Evolutionary conservation across 1,139 yeast genomes (phyloP).

Genomic region (Hyphopichia pseudoburtonii): DNA sequence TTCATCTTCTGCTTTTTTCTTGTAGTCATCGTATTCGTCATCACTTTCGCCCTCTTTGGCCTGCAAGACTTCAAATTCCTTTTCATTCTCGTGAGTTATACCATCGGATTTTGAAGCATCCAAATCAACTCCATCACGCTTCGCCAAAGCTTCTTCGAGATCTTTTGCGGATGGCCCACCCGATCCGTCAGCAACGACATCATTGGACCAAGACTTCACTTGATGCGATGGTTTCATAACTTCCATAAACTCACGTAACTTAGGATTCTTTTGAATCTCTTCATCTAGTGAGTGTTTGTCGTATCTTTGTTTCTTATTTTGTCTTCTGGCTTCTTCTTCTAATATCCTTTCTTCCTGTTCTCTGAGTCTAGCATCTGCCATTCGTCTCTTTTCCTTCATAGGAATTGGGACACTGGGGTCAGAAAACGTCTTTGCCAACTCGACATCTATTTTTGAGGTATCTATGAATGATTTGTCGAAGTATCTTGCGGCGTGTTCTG

Average conservation of each 20-base stretch:
- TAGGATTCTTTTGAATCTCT: slow-evolving; percentile 63
- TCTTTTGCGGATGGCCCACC: slow-evolving; percentile 51
- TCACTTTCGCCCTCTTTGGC: slow-evolving; percentile 55
- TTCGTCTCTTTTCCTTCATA: slow-evolving; percentile 60
- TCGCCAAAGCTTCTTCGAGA: slow-evolving; percentile 39
- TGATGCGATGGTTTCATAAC: slow-evolving; percentile 76
- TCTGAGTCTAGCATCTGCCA: slow-evolving; percentile 52
- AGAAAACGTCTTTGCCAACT: slow-evolving; percentile 78
- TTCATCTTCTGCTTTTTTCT: slow-evolving; percentile 26
- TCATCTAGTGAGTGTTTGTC: slow-evolving; percentile 45
- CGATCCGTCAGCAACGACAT: slow-evolving; percentile 53
- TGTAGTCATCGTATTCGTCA: slow-evolving; percentile 64
- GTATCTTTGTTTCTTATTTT: slow-evolving; percentile 19
- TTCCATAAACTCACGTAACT: slow-evolving; percentile 75
- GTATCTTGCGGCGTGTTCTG: slow-evolving; percentile 72
- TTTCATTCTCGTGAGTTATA: slow-evolving; percentile 3
- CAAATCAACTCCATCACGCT: slow-evolving; percentile 15
- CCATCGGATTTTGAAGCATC: too few species aligned
- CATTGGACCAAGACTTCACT: slow-evolving; percentile 75
- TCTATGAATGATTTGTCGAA: slow-evolving; percentile 81
- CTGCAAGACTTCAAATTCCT: slow-evolving; percentile 23
- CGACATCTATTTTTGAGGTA: slow-evolving; percentile 77
- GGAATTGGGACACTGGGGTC: slow-evolving; percentile 81
- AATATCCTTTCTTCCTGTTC: slow-evolving; percentile 55
- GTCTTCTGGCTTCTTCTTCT: slow-evolving; percentile 39